A percentile compares a stretch with the other conserved stretches of the same genome.
Conservation (phyloP, 139 green algal species). For the Microglena sp. region DNA sequence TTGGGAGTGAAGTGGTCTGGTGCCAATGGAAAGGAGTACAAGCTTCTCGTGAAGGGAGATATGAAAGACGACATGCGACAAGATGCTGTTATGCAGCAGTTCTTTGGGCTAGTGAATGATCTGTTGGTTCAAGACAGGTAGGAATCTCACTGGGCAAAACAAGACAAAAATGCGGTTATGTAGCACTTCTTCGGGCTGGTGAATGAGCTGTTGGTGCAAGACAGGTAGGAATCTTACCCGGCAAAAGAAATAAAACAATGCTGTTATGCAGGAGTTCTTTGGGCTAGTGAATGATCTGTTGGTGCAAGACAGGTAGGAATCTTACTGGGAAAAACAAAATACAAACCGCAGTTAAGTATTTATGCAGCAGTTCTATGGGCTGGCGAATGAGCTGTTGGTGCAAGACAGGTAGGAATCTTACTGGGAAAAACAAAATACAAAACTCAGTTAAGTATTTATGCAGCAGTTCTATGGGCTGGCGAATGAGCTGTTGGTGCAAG, state of each 20-base stretch:
- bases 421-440: too few species aligned
- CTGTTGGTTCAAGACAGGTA: constrained; percentile 48
- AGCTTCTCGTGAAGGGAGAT: constrained; percentile 58
- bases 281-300: constrained; percentile 77
- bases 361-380: constrained; percentile 93
- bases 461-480: too few species aligned
- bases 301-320: constrained; percentile 13
- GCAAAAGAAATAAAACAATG: constrained; percentile 92
- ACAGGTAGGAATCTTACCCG: too few species aligned
- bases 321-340: too few species aligned
- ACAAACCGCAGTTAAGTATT: constrained; percentile 95
- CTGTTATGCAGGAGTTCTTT: constrained; percentile 97
- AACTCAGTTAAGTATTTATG: too few species aligned
- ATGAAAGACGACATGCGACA: constrained; percentile 78
- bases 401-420: constrained; percentile 14
- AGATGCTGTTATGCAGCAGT: constrained; percentile 96
- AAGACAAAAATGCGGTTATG: constrained; percentile 94
- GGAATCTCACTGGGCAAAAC: not conserved
- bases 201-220: constrained; percentile 73
- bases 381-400: constrained; percentile 74
- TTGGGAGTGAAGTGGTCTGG: constrained; percentile 8
- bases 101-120: constrained; percentile 81
- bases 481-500: too few species aligned
- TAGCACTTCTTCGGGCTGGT: constrained; percentile 91
- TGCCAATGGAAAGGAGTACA: constrained; percentile 14